Conservation (phyloP, 345 rosid species). For the Aquilaria sinensis region DNA sequence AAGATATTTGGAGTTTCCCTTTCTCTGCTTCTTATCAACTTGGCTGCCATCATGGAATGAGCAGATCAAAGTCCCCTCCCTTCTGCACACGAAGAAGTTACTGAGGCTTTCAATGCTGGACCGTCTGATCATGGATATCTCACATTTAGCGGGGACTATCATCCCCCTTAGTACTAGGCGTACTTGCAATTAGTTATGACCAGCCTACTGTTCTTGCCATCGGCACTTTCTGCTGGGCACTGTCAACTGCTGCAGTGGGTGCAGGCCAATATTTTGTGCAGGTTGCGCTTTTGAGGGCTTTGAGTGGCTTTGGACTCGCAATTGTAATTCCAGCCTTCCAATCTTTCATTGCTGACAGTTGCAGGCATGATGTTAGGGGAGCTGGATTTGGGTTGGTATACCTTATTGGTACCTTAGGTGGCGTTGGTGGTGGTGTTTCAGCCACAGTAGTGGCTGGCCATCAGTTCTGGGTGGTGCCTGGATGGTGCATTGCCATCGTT, state of each 20-base stretch:
- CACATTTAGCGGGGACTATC: constrained; percentile 82
- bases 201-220: constrained; percentile 89
- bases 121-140: constrained; percentile 94
- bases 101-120: constrained; percentile 90
- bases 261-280: constrained; percentile 60
- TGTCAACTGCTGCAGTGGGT: constrained; percentile 95
- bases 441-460: constrained; percentile 95
- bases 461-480: constrained; percentile 58
- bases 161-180: constrained; percentile 76
- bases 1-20: constrained; percentile 78
- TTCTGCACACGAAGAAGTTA: constrained; percentile 93
- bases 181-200: constrained; percentile 69
- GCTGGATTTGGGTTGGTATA: constrained; percentile 81
- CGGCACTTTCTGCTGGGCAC: constrained; percentile 89
- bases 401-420: constrained; percentile 81
- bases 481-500: constrained; percentile 94
- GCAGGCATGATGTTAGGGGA: constrained; percentile 72
- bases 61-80: constrained; percentile 96
- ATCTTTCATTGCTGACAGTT: constrained; percentile 95
- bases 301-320: constrained; percentile 90
- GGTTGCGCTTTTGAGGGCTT: constrained; percentile 91
- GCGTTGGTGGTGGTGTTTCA: constrained; percentile 93
- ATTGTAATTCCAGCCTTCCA: constrained; percentile 97
- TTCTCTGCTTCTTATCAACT: constrained; percentile 76
- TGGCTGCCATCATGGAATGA: constrained; percentile 93